A percentile compares a stretch with the other conserved stretches of the same genome.
phyloP scores from a whole-genome alignment of 106 monocot genomes.

The Amphibolis antarctica region DNA sequence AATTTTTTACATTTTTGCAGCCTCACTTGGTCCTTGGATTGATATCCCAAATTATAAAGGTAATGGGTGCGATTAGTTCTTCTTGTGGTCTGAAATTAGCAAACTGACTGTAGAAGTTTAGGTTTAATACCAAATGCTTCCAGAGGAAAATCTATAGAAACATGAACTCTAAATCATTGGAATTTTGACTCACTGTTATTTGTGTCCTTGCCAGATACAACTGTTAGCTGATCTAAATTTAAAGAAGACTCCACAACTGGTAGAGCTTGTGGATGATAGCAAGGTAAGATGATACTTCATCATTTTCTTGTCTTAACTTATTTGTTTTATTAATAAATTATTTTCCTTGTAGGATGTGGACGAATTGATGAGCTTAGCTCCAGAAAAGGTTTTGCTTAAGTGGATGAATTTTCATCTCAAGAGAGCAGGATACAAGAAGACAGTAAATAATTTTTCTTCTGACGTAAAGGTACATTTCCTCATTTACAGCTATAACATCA shows the following conservation, averaged over 20 bases:
- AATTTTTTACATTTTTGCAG: constrained; percentile 8
- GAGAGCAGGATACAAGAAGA: constrained; percentile 93
- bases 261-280: constrained; percentile 79
- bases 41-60: constrained; percentile 32
- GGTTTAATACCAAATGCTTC: too few relatives aligned
- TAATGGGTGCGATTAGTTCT: background rate
- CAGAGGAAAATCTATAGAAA: background rate
- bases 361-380: constrained; percentile 75
- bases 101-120: background rate
- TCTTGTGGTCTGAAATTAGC: constrained; percentile 1
- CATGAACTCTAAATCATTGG: background rate
- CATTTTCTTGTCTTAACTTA: background rate
- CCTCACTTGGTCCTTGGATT: constrained; percentile 26
- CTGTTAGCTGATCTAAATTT: constrained; percentile 88
- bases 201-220: constrained; percentile 58
- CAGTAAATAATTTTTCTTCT: constrained; percentile 83
- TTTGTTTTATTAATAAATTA: background rate
- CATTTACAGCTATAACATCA: background rate
- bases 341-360: constrained; percentile 38
- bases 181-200: background rate
- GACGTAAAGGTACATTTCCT: constrained; percentile 76
- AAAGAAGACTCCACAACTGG: constrained; percentile 87
- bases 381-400: constrained; percentile 83
- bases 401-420: constrained; percentile 99
- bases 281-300: constrained; percentile 23